These are phyloP conservation scores for Cercospora sojina DNA, from an alignment of 2,329 filamentous ascomycete species.

Conservation along the genomic window DNA sequence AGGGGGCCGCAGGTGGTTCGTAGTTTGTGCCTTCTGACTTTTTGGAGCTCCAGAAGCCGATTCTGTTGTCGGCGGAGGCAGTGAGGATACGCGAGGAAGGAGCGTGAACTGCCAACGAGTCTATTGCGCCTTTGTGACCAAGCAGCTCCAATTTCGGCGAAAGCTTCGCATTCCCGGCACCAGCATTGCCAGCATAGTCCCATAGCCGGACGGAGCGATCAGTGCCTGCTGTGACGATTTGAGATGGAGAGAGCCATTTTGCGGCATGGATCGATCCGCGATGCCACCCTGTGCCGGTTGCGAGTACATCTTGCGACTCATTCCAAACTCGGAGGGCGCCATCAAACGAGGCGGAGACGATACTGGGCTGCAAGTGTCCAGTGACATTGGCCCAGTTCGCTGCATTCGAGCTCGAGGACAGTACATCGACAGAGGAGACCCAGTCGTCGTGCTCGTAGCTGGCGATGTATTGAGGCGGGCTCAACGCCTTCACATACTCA, in stretches of 20 bases:
- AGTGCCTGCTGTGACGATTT: conserved; percentile 78
- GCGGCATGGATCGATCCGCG: conserved; percentile 75
- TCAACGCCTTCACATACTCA: conserved; percentile 88
- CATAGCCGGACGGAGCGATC: conserved; percentile 86
- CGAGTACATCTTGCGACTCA: conserved; percentile 78
- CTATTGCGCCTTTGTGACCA: conserved; percentile 73
- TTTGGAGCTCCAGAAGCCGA: conserved; percentile 86
- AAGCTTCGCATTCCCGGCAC: conserved; percentile 46
- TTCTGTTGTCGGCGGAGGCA: conserved; percentile 75
- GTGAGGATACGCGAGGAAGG: conserved; percentile 77
- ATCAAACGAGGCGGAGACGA: conserved; percentile 93
- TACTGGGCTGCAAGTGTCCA: conserved; percentile 62
- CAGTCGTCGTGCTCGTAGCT: conserved; percentile 98
- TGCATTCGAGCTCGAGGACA: conserved; percentile 64
- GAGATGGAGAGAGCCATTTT: conserved; percentile 74
- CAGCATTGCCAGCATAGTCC: conserved; percentile 68
- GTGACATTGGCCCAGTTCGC: conserved; percentile 40
- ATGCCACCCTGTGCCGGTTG: conserved; percentile 68
- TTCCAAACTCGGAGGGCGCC: conserved; percentile 88
- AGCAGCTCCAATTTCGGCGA: conserved; percentile 78
- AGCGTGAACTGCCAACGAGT: conserved; percentile 71
- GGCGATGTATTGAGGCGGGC: conserved; percentile 84
- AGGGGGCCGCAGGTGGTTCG: conserved; percentile 64
- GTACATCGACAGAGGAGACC: conserved; percentile 82
- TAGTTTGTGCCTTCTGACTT: conserved; percentile 73